Base-by-base conservation (phyloP, 805 yeast genomes). In the Yamadazyma ubonensis region DNA sequence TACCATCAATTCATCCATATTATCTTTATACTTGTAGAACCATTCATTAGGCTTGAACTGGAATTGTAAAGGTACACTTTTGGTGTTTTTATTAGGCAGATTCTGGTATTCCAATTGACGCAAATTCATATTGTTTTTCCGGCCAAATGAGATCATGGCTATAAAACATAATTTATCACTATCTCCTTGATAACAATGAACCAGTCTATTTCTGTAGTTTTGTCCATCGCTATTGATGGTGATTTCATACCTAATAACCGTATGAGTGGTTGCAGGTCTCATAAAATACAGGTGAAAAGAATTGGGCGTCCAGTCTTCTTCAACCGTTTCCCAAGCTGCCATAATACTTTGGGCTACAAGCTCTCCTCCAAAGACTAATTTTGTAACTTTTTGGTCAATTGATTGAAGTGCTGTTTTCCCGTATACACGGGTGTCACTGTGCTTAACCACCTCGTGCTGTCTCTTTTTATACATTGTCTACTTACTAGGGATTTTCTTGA, bases 331-430 rank as follows among this genome's bases (percentile, higher is more conserved):
- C 58, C 69, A 60, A 5, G 70, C 69, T 11, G 63, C 72, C 35
- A 61, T 49, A 7, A 68, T 41, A 8, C 67, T 61, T 42, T 67
- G 71, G 3, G 65, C 66, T 29, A 64, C 55, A 10, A 68, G 45
- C 35, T 63, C 66, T 1, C 73, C 73, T 1, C 72, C 73, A 38
- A 56, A 68, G 6, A 63, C 70, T 15, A 70, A 68, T 23, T 67
- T 54, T 56, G 64, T 48, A 2, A 40, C 48, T 15, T 46, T 46
- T 10, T 40, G 41, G 27, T 43, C 47, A 35, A 49, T 50, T 27
- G 56, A 53, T 39, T 53, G 53, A 16, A 54, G 42, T 6, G 56
- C 50, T 12, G 44, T 50, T 23, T 41, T 44, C 6, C 59, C 56
- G 19, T 28, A 40, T 8, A 44, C 44, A 11, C 42, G 37, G 21